These are phyloP conservation scores for Botrytis fragariae DNA, from an alignment of 2,329 filamentous ascomycete genomes.

Conservation along the genomic window DNA sequence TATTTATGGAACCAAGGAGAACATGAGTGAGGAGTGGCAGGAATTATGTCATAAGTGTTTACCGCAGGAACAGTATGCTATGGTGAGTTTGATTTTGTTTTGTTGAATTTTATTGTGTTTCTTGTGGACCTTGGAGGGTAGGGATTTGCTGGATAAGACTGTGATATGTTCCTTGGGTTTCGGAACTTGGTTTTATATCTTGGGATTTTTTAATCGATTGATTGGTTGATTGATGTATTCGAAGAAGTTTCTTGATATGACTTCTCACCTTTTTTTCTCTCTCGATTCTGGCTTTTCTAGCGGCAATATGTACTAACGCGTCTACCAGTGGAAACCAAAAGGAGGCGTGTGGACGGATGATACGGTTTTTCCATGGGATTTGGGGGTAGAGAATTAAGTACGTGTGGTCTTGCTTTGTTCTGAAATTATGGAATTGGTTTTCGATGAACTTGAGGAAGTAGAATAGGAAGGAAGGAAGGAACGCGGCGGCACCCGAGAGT, in stretches of 20 bases:
- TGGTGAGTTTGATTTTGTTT: background rate
- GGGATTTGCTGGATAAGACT: no score
- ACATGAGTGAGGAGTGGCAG: slow-evolving; percentile 8
- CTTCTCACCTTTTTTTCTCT: no score
- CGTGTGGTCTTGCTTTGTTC: background rate
- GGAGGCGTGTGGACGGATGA: background rate
- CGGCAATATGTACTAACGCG: no score
- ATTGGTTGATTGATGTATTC: no score
- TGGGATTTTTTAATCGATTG: background rate
- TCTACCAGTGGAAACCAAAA: background rate
- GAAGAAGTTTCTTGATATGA: no score
- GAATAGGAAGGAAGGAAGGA: no score
- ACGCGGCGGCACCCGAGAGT: no score
- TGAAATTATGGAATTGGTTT: background rate
- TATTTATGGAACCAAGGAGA: background rate
- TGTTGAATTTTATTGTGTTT: no score
- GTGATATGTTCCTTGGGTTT: no score
- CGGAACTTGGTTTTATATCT: no score
- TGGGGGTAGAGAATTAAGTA: slow-evolving; percentile 2
- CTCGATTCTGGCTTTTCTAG: no score
- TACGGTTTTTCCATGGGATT: slow-evolving; percentile 5
- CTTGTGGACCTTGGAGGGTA: background rate
- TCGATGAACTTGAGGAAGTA: no score
- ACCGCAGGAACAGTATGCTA: slow-evolving; percentile 8
- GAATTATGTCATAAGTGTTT: background rate